Evolutionary conservation across 345 rosid species (phyloP).

Genomic region (Arabis hirsuta): DNA sequence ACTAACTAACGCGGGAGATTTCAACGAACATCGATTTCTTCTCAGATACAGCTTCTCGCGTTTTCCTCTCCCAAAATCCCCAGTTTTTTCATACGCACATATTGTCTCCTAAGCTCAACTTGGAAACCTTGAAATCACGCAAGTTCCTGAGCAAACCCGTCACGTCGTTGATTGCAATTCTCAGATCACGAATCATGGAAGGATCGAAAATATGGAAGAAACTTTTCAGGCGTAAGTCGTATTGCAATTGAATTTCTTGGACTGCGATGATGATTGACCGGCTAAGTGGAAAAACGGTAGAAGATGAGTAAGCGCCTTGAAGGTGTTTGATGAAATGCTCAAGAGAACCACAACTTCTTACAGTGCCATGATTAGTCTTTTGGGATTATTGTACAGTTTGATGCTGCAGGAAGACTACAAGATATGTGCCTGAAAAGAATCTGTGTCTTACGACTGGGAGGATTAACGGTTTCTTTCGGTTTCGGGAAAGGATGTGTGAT

Average conservation of each 20-base stretch:
- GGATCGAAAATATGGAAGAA: not conserved
- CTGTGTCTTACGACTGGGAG: no score
- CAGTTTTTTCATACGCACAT: not conserved
- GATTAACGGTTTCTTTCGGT: no score
- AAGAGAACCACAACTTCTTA: not conserved
- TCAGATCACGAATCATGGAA: not conserved
- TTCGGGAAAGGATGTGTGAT: no score
- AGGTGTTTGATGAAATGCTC: conserved; percentile 10
- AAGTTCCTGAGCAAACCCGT: not conserved
- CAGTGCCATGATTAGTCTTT: not conserved
- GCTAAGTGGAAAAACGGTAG: not conserved
- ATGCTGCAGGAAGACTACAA: no score
- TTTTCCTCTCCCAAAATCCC: not conserved
- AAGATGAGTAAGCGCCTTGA: not conserved
- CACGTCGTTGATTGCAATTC: not conserved
- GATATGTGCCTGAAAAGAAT: no score
- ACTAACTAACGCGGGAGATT: no score
- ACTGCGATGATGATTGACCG: not conserved
- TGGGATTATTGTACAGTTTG: not conserved
- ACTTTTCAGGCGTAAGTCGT: not conserved
- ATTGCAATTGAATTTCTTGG: not conserved
- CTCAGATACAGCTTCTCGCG: not conserved
- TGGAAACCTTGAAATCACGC: not conserved
- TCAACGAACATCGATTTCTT: not conserved
- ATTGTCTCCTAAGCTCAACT: not conserved